Base-by-base conservation (phyloP, 176 grass and related monocot species). In the Neostapfia colusana region DNA sequence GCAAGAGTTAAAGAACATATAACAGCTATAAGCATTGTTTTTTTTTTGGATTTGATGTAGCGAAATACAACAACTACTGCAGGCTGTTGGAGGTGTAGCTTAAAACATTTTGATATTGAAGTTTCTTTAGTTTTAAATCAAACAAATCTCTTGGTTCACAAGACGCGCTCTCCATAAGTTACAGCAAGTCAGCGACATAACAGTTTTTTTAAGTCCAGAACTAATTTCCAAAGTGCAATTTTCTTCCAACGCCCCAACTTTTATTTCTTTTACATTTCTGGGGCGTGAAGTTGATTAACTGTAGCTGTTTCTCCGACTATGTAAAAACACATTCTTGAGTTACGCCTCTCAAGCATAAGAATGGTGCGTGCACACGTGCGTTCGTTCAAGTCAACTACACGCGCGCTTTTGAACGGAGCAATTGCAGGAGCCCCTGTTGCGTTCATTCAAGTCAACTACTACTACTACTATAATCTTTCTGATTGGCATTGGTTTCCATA, bases 281-380 rank as follows among this genome's bases (percentile, higher is more conserved):
- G 42, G 42, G 10, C 16, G 45, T 48, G 11, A 13, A 48, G 45
- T 48, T 48, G 3, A 48, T 45, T 15, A 27, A 26, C 25, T 60
- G 11, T 24, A 10, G 11, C 23, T 25, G 17, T 67, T 24, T 7
- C 51, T 18, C 51, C 20, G 20, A 9, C 23, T 24, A 42, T 43
- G 42, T 25, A 21, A 2, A 79, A 3, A 38, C 5, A 69, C 58
- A 69, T 24, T 69, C 43, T 41, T 49, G 53, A 70, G 59, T 36
- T 36, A 56, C 46, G 38, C 63, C 51, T 68, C 23, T 35, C 77
- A 14, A 69, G n/a, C n/a, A n/a, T n/a, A n/a, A n/a, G n/a, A n/a
- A n/a, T n/a, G n/a, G n/a, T n/a, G n/a, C n/a, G n/a, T n/a, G n/a
- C n/a, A n/a, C n/a, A n/a, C n/a, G n/a, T n/a, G n/a, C n/a, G n/a